A percentile compares a stretch with the other conserved stretches of the same genome.
phyloP scores from a whole-genome alignment of 2,329 filamentous ascomycete species.

The Fonsecaea multimorphosa region DNA sequence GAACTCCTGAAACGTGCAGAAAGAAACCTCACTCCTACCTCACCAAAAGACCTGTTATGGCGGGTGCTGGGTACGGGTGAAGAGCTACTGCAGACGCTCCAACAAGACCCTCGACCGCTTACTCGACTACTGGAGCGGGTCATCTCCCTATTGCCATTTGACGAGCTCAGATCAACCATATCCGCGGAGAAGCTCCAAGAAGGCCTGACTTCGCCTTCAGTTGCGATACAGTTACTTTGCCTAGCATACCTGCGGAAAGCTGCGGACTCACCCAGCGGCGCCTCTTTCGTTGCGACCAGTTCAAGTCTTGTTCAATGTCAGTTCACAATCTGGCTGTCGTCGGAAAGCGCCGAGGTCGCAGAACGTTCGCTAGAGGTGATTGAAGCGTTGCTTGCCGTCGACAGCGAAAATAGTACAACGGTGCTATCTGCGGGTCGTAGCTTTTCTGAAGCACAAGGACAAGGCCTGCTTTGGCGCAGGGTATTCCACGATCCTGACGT shows the following conservation, averaged over 20 bases:
- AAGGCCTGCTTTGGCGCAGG: constrained; percentile 66
- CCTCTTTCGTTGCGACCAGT: constrained; percentile 63
- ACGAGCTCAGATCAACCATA: constrained; percentile 55
- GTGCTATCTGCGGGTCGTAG: constrained; percentile 34
- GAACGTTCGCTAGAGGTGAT: constrained; percentile 61
- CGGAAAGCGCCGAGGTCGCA: constrained; percentile 61
- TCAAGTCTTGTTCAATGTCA: constrained; percentile 61
- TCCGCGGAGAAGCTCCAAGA: constrained; percentile 60
- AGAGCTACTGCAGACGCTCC: constrained; percentile 45
- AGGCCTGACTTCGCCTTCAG: constrained; percentile 58
- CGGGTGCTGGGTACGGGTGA: constrained; percentile 34
- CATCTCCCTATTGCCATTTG: constrained; percentile 56
- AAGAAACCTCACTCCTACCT: constrained; percentile 34
- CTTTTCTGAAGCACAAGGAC: constrained; percentile 48
- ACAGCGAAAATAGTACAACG: constrained; percentile 48
- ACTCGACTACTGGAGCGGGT: constrained; percentile 60
- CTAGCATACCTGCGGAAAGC: constrained; percentile 65
- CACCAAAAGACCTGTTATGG: constrained; percentile 36
- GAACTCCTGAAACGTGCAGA: constrained; percentile 38
- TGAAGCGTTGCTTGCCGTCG: constrained; percentile 59
- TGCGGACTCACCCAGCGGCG: constrained; percentile 57
- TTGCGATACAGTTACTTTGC: constrained; percentile 62
- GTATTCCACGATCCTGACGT: constrained; percentile 66
- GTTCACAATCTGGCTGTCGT: constrained; percentile 65
- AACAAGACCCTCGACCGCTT: constrained; percentile 64